Evolutionary conservation across 352 stramenopile genomes (phyloP), one percentile per base, ranked within the genome.

Genomic region (Phytophthora lateralis): DNA sequence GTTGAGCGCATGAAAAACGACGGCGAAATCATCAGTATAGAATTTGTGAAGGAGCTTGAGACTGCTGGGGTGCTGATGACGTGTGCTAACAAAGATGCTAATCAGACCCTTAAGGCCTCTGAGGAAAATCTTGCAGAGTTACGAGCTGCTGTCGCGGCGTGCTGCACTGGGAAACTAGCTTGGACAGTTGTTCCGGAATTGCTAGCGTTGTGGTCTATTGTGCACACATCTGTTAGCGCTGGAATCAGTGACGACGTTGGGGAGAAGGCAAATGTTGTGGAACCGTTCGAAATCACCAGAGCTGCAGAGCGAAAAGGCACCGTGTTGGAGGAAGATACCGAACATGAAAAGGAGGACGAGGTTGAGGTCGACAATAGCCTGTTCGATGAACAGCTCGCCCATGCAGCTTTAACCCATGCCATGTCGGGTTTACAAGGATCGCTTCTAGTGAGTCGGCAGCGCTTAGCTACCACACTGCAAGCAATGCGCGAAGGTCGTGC

Each of bases 1-100:
- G 34, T 63, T 38, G 45, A 57, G 11, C 44, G 45, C 7, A 63
- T 63, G 55, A 42, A 37, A 24, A 46, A 27, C 20, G 55, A 56
- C 12, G 55, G 55, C 1, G 37, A 63, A 32, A 17, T 50, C 2
- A 4, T 63, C 17, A 24, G 9, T 26, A 63, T 63, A 18, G 10
- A 63, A 21, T 46, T 50, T 12, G 45, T 63, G 14, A 63, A 63
- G 27, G 55, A 63, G 20, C 55, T 63, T 3, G 37, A 63, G 27
- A 29, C 14, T 27, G 4, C 35, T 10, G 55, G 45, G 5, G 45
- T 63, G 14, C 27, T 63, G 8, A 37, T 63, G 24, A 63, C 55
- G 1, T 63, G 55, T 30, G 34, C 45, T 5, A 63, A 26, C 14
- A 17, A 20, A 8, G 41, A 50, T 8, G 35, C 27, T 4, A 30